phyloP scores from a whole-genome alignment of 1,284 basidiomycete genomes.

The Pulveroboletus sp. region DNA sequence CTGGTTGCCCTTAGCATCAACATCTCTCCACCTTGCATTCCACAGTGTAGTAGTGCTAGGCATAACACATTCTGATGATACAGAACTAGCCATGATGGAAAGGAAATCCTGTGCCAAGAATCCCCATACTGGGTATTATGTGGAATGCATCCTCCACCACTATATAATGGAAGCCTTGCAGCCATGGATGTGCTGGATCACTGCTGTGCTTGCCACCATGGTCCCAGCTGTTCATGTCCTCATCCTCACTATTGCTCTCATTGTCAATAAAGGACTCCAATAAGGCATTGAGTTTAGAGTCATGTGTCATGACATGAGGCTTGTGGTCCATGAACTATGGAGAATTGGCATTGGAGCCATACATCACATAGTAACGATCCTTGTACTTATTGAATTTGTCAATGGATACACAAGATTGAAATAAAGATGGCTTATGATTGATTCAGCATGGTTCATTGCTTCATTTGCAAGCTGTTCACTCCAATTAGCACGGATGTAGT shows the following conservation, averaged over 20 bases:
- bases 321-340: slow-evolving; percentile 2
- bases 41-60: no score
- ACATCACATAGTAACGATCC: slow-evolving; percentile 1
- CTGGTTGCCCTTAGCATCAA: no score
- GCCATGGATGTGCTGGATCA: not conserved
- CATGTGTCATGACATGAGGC: not conserved
- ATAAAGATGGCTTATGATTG: slow-evolving; percentile 13
- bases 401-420: not conserved
- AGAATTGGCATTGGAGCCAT: not conserved
- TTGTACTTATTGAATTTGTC: slow-evolving; percentile 11
- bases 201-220: not conserved
- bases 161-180: not conserved
- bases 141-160: not conserved
- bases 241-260: not conserved
- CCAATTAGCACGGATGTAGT: slow-evolving; percentile 23
- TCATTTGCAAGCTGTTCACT: slow-evolving; percentile 8
- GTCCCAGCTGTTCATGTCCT: not conserved
- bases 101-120: slow-evolving; percentile 40
- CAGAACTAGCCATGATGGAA: slow-evolving; percentile 41
- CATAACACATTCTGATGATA: slow-evolving; percentile 25
- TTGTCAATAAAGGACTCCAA: not conserved
- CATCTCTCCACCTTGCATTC: no score
- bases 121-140: slow-evolving; percentile 27
- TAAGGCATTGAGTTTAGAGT: not conserved
- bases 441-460: slow-evolving; percentile 3